Conservation (phyloP, 495 filamentous ascomycete genomes). For the Aspergillus conjunctus region DNA sequence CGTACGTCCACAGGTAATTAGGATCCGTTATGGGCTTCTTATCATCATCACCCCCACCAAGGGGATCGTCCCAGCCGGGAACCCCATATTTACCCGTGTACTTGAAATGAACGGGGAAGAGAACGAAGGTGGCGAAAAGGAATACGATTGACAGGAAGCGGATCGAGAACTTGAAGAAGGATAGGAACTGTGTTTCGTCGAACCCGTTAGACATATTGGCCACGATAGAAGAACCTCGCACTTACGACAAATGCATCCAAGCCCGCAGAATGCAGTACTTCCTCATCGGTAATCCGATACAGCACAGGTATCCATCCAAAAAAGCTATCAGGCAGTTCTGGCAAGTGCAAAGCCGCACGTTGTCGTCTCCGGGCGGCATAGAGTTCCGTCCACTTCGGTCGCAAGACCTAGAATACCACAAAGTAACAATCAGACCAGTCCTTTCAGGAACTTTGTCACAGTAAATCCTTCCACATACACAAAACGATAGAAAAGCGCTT, state of each 20-base stretch:
- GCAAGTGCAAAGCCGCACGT: constrained; percentile 69
- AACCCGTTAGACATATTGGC: constrained; percentile 7
- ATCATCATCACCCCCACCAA: constrained; percentile 25
- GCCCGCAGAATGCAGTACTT: constrained; percentile 87
- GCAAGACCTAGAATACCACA: constrained; percentile 57
- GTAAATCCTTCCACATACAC: constrained; percentile 44
- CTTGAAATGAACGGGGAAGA: constrained; percentile 81
- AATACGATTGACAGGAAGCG: constrained; percentile 78
- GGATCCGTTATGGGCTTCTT: constrained; percentile 37
- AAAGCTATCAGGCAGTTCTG: constrained; percentile 80
- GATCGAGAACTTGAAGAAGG: constrained; percentile 92
- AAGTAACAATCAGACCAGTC: neutral
- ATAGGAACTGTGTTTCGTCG: constrained; percentile 66
- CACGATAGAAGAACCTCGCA: constrained; percentile 13
- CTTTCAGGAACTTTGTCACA: neutral
- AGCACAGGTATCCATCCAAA: constrained; percentile 93
- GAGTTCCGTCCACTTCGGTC: constrained; percentile 88
- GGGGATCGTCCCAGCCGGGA: constrained; percentile 42
- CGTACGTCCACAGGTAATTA: constrained; percentile 87
- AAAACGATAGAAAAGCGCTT: constrained; percentile 63
- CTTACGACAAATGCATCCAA: constrained; percentile 92
- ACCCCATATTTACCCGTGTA: constrained; percentile 55
- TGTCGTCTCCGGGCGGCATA: constrained; percentile 87
- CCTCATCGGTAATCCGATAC: constrained; percentile 84
- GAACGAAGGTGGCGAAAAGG: constrained; percentile 74